A percentile compares a stretch with the other conserved stretches of the same genome.
phyloP scores from a whole-genome alignment of 805 yeast genomes.

The Sugiyamaella boreocaroliniensis region DNA sequence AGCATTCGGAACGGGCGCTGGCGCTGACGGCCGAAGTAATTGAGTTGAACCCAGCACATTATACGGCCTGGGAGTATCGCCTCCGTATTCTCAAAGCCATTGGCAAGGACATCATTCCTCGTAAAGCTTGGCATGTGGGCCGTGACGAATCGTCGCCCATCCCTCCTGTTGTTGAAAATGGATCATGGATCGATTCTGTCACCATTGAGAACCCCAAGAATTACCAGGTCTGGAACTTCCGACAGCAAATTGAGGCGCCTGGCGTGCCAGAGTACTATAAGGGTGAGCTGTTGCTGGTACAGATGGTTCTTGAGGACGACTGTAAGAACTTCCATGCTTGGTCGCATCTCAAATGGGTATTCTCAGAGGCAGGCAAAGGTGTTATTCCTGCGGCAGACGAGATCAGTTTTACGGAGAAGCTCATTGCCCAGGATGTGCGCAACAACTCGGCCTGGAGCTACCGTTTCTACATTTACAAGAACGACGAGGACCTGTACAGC shows the following conservation, averaged over 20 bases:
- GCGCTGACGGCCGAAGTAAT: slow-evolving; percentile 59
- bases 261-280: slow-evolving; percentile 24
- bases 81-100: slow-evolving; percentile 25
- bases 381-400: background rate
- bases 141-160: slow-evolving; percentile 1
- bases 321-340: slow-evolving; percentile 93
- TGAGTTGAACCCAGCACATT: slow-evolving; percentile 75
- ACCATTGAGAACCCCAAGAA: slow-evolving; percentile 78
- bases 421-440: slow-evolving; percentile 57
- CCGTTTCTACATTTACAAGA: slow-evolving; percentile 51
- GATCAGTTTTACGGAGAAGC: slow-evolving; percentile 41
- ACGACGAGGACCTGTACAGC: slow-evolving; percentile 13
- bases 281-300: slow-evolving; percentile 61
- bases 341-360: slow-evolving; percentile 86
- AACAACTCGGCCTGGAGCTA: slow-evolving; percentile 95
- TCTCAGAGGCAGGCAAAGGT: slow-evolving; percentile 21
- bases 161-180: slow-evolving; percentile 39
- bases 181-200: slow-evolving; percentile 71
- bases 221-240: slow-evolving; percentile 95
- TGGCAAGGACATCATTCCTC: slow-evolving; percentile 30
- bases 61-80: slow-evolving; percentile 69
- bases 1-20: slow-evolving; percentile 65
- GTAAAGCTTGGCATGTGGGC: slow-evolving; percentile 8
- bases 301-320: slow-evolving; percentile 67
- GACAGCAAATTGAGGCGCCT: slow-evolving; percentile 53